phyloP scores from a whole-genome alignment of 257 asterid genomes.

The Petunia axillaris region DNA sequence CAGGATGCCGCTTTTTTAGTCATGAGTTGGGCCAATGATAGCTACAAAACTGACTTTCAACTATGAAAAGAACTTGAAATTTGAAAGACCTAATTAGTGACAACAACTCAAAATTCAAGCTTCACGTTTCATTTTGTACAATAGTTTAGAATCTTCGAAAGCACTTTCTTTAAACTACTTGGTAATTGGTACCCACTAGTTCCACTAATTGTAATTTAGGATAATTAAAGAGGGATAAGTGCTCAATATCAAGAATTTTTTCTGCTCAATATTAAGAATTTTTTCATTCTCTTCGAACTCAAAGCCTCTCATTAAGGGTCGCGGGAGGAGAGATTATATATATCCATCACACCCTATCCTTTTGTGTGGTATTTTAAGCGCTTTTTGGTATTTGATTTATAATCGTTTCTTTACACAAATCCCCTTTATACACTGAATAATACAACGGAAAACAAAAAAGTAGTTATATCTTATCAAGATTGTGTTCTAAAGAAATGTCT shows the following conservation, averaged over 20 bases:
- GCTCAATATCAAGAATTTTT: no score
- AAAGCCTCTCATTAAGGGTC: no score
- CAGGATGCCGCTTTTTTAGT: constrained; percentile 12
- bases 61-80: background rate
- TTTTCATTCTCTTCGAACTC: no score
- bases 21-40: constrained; percentile 14
- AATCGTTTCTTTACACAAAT: constrained; percentile 15
- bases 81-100: background rate
- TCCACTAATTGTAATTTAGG: no score
- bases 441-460: constrained; percentile 1
- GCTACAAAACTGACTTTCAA: constrained; percentile 17
- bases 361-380: background rate
- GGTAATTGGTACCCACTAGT: no score
- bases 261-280: no score
- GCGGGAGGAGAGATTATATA: no score
- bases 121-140: constrained; percentile 10
- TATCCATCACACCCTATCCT: no score
- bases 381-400: background rate
- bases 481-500: constrained; percentile 22
- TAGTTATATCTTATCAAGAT: constrained; percentile 19
- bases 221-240: no score
- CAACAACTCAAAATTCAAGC: background rate
- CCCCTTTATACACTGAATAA: constrained; percentile 13
- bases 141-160: constrained; percentile 13
- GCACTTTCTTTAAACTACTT: no score